Evolutionary conservation across 768 basidiomycete species (phyloP).

Genomic region (Leccinum subtestaceum): DNA sequence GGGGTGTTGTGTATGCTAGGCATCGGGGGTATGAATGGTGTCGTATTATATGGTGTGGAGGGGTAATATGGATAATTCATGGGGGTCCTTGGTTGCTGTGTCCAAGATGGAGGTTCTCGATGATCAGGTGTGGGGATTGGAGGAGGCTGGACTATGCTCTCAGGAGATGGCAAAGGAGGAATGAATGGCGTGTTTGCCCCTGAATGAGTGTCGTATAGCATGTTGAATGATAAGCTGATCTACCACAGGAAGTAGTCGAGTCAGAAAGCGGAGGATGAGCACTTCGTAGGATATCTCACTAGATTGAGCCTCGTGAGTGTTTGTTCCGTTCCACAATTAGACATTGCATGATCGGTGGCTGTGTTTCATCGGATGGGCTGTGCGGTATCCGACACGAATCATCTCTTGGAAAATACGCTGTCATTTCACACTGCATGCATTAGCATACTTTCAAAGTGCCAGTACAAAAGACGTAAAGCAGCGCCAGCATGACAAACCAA

Average conservation of each 20-base stretch:
- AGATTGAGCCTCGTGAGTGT: not conserved
- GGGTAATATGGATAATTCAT: slow-evolving; percentile 41
- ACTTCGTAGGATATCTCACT: slow-evolving; percentile 16
- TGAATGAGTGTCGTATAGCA: slow-evolving; percentile 32
- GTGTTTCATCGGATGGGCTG: slow-evolving; percentile 1
- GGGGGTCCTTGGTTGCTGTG: slow-evolving; percentile 32
- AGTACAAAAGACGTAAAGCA: not conserved
- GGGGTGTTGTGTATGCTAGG: slow-evolving; percentile 28
- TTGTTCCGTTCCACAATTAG: slow-evolving; percentile 7
- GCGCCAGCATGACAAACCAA: not conserved
- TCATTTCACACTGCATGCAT: no score
- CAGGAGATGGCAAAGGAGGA: slow-evolving; percentile 39
- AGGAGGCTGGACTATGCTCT: slow-evolving; percentile 33
- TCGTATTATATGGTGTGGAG: slow-evolving; percentile 35
- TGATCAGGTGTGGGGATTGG: slow-evolving; percentile 31
- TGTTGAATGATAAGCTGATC: slow-evolving; percentile 26
- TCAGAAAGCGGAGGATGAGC: slow-evolving; percentile 13
- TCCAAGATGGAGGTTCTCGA: slow-evolving; percentile 34
- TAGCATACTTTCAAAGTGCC: not conserved
- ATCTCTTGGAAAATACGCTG: no score
- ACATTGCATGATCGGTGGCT: slow-evolving; percentile 25
- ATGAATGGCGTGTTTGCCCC: slow-evolving; percentile 36
- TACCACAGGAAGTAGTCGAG: slow-evolving; percentile 20
- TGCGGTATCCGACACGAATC: not conserved
- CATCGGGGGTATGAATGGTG: slow-evolving; percentile 39